Conservation (phyloP, 305 asterid genomes). For the Nicotiana rustica region DNA sequence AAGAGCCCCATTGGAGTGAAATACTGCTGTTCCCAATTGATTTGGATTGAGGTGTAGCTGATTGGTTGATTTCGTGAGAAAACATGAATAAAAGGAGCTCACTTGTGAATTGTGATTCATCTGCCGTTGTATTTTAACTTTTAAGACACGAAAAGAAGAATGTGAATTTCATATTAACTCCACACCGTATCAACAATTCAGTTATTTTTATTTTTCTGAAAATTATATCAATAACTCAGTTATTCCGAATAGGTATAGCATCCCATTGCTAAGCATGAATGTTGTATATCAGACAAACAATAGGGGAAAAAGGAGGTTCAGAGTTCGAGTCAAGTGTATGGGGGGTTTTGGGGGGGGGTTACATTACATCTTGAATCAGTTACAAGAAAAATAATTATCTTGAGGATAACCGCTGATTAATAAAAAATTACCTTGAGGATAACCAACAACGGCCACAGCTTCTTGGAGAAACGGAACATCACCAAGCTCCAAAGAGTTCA, state of each 20-base stretch:
- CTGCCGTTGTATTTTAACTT: neutral
- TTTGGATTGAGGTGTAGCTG: conserved; percentile 26
- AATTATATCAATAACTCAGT: neutral
- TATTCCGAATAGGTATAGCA: neutral
- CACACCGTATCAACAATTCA: neutral
- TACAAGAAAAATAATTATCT: conserved; percentile 53
- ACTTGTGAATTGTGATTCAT: neutral
- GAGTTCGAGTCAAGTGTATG: neutral
- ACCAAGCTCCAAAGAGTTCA: conserved; percentile 81
- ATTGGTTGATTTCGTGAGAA: neutral
- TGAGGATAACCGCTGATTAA: conserved; percentile 71
- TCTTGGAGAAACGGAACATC: conserved; percentile 94
- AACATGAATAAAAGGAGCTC: neutral
- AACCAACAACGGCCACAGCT: conserved; percentile 97
- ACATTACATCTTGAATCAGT: neutral
- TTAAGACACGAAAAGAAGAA: neutral
- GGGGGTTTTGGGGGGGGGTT: neutral
- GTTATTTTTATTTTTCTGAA: too few species aligned
- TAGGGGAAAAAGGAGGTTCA: neutral
- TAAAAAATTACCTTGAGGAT: conserved; percentile 80
- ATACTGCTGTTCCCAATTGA: neutral
- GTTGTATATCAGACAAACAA: neutral
- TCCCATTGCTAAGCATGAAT: conserved; percentile 21
- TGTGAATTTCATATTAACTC: neutral
- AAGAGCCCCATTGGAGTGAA: neutral